Conservation (phyloP, 1,284 basidiomycete species). For the Sanghuangporus sanghuang region DNA sequence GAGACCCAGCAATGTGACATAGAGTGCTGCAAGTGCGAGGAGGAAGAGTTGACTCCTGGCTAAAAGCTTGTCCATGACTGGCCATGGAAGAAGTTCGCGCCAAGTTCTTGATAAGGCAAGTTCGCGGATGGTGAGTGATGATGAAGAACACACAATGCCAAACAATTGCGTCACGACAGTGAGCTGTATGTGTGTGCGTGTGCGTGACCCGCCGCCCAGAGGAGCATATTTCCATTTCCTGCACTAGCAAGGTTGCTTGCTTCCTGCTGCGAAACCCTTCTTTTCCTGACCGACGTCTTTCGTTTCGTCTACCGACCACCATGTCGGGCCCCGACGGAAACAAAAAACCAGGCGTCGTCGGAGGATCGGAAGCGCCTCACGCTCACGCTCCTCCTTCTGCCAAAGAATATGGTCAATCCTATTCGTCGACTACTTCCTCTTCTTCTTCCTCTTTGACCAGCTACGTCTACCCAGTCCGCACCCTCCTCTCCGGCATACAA, state of each 20-base stretch:
- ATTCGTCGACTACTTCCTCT: not conserved
- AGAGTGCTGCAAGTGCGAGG: conserved; percentile 45
- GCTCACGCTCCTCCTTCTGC: not conserved
- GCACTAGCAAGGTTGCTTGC: not conserved
- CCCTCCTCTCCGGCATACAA: conserved; percentile 29
- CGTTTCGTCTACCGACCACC: not conserved
- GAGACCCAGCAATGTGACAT: conserved; percentile 48
- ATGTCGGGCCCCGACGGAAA: not conserved
- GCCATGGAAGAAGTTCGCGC: not conserved
- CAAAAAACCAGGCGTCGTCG: not conserved
- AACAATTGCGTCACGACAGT: not conserved
- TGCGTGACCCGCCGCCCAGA: not conserved
- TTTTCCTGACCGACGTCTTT: not conserved
- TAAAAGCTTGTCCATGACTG: not conserved
- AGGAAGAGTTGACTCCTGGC: conserved; percentile 28
- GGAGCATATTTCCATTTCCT: not conserved
- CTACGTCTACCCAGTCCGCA: conserved; percentile 31
- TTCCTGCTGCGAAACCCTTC: not conserved
- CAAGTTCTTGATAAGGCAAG: not conserved
- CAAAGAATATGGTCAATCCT: not conserved
- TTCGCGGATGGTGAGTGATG: not conserved
- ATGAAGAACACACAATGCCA: not conserved
- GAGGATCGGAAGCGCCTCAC: not conserved
- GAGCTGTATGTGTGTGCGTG: too few species aligned
- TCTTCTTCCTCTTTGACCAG: conserved; percentile 6